Conservation (phyloP, 2,329 filamentous ascomycete genomes). For the Alternaria tenuissima region DNA sequence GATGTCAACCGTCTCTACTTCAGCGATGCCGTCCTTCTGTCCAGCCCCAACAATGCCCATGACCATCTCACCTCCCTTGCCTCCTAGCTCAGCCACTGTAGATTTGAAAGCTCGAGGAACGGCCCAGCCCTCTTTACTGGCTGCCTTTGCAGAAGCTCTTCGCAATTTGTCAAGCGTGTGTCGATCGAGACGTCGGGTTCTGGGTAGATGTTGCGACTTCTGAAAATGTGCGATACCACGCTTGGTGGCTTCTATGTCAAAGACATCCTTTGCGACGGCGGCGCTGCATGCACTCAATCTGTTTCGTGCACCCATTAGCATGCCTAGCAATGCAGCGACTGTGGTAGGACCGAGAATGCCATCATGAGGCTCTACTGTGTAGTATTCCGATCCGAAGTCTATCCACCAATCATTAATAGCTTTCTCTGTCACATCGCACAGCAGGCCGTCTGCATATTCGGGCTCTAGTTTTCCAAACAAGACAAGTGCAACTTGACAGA, state of each 20-base stretch:
- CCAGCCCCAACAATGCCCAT: constrained; percentile 88
- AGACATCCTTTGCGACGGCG: constrained; percentile 87
- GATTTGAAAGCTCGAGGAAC: constrained; percentile 95
- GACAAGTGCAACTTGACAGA: constrained; percentile 88
- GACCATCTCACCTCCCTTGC: constrained; percentile 92
- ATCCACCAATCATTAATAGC: constrained; percentile 96
- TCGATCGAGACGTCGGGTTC: constrained; percentile 80
- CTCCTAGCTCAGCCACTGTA: constrained; percentile 90
- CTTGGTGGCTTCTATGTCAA: constrained; percentile 84
- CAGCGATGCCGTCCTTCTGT: constrained; percentile 88
- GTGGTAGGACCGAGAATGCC: constrained; percentile 92
- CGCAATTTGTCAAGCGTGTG: constrained; percentile 84
- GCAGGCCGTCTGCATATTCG: constrained; percentile 87
- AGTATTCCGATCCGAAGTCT: constrained; percentile 89
- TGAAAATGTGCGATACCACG: constrained; percentile 88
- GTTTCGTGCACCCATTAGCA: constrained; percentile 89
- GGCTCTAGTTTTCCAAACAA: constrained; percentile 87
- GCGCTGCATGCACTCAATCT: constrained; percentile 84
- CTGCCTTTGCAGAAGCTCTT: constrained; percentile 85
- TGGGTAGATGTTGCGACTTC: constrained; percentile 82
- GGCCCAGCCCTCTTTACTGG: constrained; percentile 87
- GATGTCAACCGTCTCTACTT: constrained; percentile 90
- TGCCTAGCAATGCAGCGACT: constrained; percentile 84
- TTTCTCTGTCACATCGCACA: constrained; percentile 92
- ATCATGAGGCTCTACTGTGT: constrained; percentile 90